Conservation (phyloP, 129 eudicot genomes). For the Lactuca saligna region DNA sequence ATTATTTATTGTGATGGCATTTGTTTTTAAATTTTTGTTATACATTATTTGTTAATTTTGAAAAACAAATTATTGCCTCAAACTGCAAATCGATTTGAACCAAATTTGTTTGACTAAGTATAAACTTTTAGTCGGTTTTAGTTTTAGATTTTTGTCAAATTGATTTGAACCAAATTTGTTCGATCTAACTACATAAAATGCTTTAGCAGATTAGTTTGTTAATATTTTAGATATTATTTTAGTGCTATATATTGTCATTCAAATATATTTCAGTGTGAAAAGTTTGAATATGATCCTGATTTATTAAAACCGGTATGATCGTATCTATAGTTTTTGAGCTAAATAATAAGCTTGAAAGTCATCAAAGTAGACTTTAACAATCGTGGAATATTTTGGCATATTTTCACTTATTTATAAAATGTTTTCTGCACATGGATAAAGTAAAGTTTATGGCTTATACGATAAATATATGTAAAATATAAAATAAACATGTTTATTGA, state of each 20-base stretch:
- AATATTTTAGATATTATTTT: no score
- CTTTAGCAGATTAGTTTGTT: no score
- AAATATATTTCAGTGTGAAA: neutral
- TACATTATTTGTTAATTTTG: no score
- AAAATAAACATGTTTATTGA: neutral
- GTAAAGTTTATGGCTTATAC: neutral
- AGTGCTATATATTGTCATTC: neutral
- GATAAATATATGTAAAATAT: no score
- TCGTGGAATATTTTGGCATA: neutral
- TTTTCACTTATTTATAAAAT: neutral
- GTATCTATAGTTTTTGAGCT: neutral
- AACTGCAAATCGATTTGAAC: neutral
- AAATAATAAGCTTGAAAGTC: neutral
- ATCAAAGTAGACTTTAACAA: neutral
- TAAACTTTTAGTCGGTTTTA: no score
- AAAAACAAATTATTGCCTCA: neutral
- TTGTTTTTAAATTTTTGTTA: no score
- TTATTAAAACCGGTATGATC: neutral
- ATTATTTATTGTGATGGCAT: no score
- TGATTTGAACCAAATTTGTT: no score
- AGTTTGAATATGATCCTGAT: neutral
- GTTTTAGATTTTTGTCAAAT: neutral
- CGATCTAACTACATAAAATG: neutral
- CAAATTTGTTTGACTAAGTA: no score
- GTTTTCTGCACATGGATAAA: neutral